A percentile compares a stretch with the other conserved stretches of the same genome.
Evolutionary conservation across 2,329 filamentous ascomycete species (phyloP).

Genomic region (Neophaeococcomyces mojaviensis): DNA sequence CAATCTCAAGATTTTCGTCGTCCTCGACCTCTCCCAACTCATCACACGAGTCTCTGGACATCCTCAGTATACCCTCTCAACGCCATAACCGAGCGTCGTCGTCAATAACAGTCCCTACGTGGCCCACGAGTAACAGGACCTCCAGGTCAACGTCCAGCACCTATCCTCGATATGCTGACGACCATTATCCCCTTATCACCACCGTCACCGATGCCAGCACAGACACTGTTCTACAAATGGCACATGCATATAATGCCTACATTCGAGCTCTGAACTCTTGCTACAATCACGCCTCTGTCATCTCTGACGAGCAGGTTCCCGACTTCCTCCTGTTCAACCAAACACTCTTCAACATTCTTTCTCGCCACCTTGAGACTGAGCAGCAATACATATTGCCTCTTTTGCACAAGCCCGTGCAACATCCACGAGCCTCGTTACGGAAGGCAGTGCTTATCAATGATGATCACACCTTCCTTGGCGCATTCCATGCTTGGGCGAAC

Average conservation of each 20-base stretch:
- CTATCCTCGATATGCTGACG: conserved; percentile 15
- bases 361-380: conserved; percentile 2
- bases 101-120: neutral
- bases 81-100: neutral
- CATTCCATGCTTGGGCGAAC: conserved; percentile 2
- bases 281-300: conserved; percentile 19
- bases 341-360: conserved; percentile 18
- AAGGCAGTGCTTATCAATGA: neutral
- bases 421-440: neutral
- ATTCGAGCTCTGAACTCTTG: conserved; percentile 21
- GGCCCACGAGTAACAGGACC: neutral
- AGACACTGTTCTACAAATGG: conserved; percentile 14
- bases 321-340: conserved; percentile 23
- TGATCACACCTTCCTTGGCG: neutral
- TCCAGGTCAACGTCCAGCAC: conserved; percentile 4
- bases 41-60: conserved; percentile 5
- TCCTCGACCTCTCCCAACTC: conserved; percentile 6
- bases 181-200: conserved; percentile 22
- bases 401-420: neutral
- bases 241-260: conserved; percentile 22
- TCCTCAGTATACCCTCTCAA: neutral
- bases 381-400: conserved; percentile 1
- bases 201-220: conserved; percentile 9
- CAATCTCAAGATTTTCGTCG: conserved; percentile 6
- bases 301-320: conserved; percentile 16